Percentiles rank a stretch among this genome's conserved stretches.
Conservation (phyloP, 768 basidiomycete species). For the Favolaschia claudopus region DNA sequence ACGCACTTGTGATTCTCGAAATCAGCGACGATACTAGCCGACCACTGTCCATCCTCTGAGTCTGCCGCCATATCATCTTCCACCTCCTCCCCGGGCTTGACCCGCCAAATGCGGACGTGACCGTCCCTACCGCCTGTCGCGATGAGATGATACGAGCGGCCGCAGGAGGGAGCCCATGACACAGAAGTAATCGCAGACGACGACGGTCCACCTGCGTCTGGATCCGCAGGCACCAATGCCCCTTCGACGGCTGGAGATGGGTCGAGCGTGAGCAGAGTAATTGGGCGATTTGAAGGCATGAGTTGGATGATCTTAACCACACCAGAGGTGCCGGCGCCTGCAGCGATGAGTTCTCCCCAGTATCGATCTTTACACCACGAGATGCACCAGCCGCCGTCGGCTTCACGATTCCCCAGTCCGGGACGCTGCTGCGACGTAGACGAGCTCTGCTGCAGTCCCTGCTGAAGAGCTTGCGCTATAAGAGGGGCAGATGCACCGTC, state of each 20-base stretch:
- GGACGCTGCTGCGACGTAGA: constrained; percentile 38
- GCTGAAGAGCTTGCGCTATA: constrained; percentile 71
- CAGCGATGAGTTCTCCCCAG: constrained; percentile 92
- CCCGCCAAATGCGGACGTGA: constrained; percentile 87
- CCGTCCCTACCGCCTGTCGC: constrained; percentile 92
- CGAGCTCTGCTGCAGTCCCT: constrained; percentile 47
- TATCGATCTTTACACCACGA: constrained; percentile 97
- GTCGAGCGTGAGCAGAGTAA: constrained; percentile 67
- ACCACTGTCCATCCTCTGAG: constrained; percentile 65
- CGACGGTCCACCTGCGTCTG: constrained; percentile 42
- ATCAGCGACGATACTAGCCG: constrained; percentile 78
- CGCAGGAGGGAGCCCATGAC: constrained; percentile 94
- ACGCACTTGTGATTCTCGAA: constrained; percentile 84
- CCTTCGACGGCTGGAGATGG: constrained; percentile 44
- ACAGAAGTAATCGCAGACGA: constrained; percentile 80
- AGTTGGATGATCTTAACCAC: constrained; percentile 85
- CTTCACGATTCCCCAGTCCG: constrained; percentile 72
- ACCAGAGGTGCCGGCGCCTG: constrained; percentile 74
- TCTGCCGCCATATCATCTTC: constrained; percentile 47
- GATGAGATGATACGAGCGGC: constrained; percentile 92
- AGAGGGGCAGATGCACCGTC: constrained; percentile 67
- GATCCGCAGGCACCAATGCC: constrained; percentile 36
- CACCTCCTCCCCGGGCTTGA: constrained; percentile 64
- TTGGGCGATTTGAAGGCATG: constrained; percentile 71
- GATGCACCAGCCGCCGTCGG: constrained; percentile 91